Percentiles rank a stretch among this genome's conserved stretches.
phyloP scores from a whole-genome alignment of 805 yeast species.

The Dipodascopsis tothii region DNA sequence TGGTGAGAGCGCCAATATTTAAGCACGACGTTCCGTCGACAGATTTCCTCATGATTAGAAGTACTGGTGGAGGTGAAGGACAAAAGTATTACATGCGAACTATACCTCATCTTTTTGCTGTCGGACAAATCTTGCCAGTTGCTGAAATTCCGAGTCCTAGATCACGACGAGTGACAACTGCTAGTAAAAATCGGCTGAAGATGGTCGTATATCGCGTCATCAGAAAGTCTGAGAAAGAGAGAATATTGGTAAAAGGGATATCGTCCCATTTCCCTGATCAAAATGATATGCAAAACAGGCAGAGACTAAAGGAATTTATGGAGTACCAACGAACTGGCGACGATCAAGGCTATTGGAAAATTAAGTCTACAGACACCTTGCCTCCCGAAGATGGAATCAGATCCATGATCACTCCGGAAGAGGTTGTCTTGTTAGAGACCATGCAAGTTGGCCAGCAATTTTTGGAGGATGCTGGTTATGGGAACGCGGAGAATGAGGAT shows the following conservation, averaged over 20 bases:
- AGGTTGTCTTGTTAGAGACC: conserved; percentile 73
- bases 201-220: conserved; percentile 88
- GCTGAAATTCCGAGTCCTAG: conserved; percentile 97
- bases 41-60: conserved; percentile 73
- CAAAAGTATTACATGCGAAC: conserved; percentile 62
- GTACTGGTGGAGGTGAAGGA: conserved; percentile 61
- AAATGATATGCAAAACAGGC: conserved; percentile 94
- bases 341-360: conserved; percentile 92
- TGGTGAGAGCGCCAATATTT: conserved; percentile 87
- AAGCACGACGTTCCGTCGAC: conserved; percentile 71
- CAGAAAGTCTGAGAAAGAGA: conserved; percentile 61
- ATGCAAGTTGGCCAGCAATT: conserved; percentile 91
- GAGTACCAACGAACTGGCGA: conserved; percentile 90
- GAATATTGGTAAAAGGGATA: conserved; percentile 79
- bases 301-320: conserved; percentile 93
- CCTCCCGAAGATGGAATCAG: conserved; percentile 72
- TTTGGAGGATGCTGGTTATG: conserved; percentile 67
- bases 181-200: conserved; percentile 79
- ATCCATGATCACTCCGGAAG: conserved; percentile 87
- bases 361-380: conserved; percentile 57
- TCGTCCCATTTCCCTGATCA: conserved; percentile 93
- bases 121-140: conserved; percentile 89
- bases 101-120: conserved; percentile 68
- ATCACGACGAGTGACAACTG: conserved; percentile 89
- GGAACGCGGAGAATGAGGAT: conserved; percentile 36